Evolutionary conservation across 768 basidiomycete species (phyloP).

Genomic region (Boletus pseudo-olivaceus): DNA sequence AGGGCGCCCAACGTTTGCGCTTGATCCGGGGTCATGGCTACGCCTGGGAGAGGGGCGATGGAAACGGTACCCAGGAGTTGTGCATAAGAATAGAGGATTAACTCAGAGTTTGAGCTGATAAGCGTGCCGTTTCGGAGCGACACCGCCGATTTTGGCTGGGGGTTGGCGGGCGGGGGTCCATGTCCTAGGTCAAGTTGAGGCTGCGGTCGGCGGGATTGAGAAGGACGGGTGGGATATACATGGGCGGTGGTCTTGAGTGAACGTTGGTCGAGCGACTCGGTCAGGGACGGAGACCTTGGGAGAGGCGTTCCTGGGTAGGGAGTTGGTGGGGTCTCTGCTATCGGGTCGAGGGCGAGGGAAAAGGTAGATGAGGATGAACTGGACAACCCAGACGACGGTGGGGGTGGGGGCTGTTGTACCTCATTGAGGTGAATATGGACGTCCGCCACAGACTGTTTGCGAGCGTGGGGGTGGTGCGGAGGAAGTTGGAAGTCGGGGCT

Average conservation of each 20-base stretch:
- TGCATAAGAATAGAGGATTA: slow-evolving; percentile 82
- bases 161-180: slow-evolving; percentile 29
- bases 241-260: slow-evolving; percentile 30
- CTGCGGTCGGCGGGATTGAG: slow-evolving; percentile 32
- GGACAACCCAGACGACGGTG: slow-evolving; percentile 21
- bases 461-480: slow-evolving; percentile 70
- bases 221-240: slow-evolving; percentile 31
- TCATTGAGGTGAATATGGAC: slow-evolving; percentile 38
- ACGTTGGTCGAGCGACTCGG: slow-evolving; percentile 25
- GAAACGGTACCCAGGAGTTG: slow-evolving; percentile 70
- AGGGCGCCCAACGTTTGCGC: slow-evolving; percentile 42
- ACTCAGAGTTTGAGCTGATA: slow-evolving; percentile 52
- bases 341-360: slow-evolving; percentile 47
- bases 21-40: slow-evolving; percentile 43
- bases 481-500: slow-evolving; percentile 50
- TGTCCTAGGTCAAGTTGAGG: slow-evolving; percentile 48
- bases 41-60: slow-evolving; percentile 47
- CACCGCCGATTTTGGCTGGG: slow-evolving; percentile 11
- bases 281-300: slow-evolving; percentile 24
- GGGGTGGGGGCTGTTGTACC: slow-evolving; percentile 18
- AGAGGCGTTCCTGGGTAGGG: slow-evolving; percentile 37
- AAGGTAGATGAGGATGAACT: slow-evolving; percentile 46
- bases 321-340: slow-evolving; percentile 41
- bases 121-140: slow-evolving; percentile 42
- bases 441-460: slow-evolving; percentile 67